phyloP scores from a whole-genome alignment of 1,284 basidiomycete species.

The Ganoderma meredithae region DNA sequence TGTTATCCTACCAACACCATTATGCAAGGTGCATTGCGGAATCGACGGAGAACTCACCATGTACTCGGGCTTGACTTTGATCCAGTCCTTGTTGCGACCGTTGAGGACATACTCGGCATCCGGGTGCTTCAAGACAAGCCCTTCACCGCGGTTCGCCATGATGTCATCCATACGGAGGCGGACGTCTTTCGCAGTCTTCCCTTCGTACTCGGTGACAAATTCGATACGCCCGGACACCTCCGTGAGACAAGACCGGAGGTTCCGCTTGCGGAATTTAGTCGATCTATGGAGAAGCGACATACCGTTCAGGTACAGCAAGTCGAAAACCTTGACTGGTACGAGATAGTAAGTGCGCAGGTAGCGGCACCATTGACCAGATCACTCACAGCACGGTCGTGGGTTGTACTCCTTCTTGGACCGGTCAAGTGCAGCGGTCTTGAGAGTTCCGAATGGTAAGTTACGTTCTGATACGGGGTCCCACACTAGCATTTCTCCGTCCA shows the following conservation, averaged over 20 bases:
- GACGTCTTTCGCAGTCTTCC: conserved; percentile 83
- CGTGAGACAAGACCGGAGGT: conserved; percentile 67
- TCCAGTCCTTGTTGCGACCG: conserved; percentile 89
- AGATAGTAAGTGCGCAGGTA: not conserved
- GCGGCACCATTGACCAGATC: conserved; percentile 4
- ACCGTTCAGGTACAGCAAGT: conserved; percentile 88
- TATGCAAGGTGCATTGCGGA: not conserved
- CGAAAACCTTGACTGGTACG: conserved; percentile 88
- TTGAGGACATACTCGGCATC: conserved; percentile 83
- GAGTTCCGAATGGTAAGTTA: conserved; percentile 88
- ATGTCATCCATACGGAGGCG: conserved; percentile 80
- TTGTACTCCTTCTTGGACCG: conserved; percentile 73
- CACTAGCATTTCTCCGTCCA: conserved; percentile 97
- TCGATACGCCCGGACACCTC: conserved; percentile 82
- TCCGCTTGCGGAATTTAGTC: conserved; percentile 73
- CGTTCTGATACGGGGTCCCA: conserved; percentile 91
- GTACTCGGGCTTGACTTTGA: conserved; percentile 96
- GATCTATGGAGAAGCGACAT: conserved; percentile 71
- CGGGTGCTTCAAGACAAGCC: conserved; percentile 89
- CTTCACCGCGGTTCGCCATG: conserved; percentile 86
- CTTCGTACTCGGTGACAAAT: conserved; percentile 74
- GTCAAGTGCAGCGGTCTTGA: conserved; percentile 89
- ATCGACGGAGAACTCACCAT: conserved; percentile 62
- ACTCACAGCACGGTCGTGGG: conserved; percentile 89
- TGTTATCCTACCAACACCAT: conserved; percentile 66